Evolutionary conservation across 306 rosid species (phyloP), one percentile per base, ranked within the genome.

Genomic region (Gynostemma pentaphyllum): DNA sequence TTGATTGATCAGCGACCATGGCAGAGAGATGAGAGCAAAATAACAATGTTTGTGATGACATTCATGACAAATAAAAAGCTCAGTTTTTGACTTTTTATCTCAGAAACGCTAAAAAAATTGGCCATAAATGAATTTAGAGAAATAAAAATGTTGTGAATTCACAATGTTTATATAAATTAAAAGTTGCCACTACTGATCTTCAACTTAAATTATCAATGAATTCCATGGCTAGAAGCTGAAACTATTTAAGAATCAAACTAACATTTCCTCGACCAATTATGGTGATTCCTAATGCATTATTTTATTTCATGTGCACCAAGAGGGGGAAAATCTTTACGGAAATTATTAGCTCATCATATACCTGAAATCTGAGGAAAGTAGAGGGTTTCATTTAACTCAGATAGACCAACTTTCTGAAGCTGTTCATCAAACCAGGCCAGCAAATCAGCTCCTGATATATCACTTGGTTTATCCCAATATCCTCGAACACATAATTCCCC

Each of bases 331-430:
- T 5, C 11, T 5, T 57, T 14, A 18, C 32, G 46, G 15, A 28
- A 52, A 52, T 15, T 30, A 37, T 59, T 42, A 36, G 26, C 2
- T 9, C 29, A 19, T 60, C 19, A 5, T 56, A 55, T 45, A 88
- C 97, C 94, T 73, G 89, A 76, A 68, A 75, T 76, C 68, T 82
- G 87, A 56, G 99, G 84, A 72, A 92, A 87, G 76, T 92, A 92
- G 46, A 92, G 71, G 68, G 81, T 56, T 24, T 84, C 81, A 47
- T 76, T 81, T 74, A 86, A 36, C 61, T 81, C 76, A 73, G 75
- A 65, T 9, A 88, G 78, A 54, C 80, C 90, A 48, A 67, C 64
- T 44, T 66, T 76, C 74, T 76, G 76, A 52, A 86, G 70, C 63
- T 88, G 83, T 67, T 75, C 65, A 78, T 64, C 68, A 77, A 92